Evolutionary conservation across 805 yeast genomes (phyloP), one percentile per base, ranked within the genome.

Genomic region (Brettanomyces custersianus): DNA sequence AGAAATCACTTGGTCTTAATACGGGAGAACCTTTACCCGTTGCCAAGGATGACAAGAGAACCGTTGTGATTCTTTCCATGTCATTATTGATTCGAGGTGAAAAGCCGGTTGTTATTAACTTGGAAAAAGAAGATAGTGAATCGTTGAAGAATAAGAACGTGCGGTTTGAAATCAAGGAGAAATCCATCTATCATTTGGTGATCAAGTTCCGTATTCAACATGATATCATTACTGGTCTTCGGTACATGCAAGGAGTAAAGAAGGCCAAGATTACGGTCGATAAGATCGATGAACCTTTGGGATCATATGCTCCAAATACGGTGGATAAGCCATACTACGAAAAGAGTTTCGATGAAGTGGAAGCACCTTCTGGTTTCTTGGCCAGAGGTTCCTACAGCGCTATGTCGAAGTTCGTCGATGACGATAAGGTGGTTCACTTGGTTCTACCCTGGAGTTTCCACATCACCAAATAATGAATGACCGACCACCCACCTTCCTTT

Each of bases 221-320:
- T 51, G 62, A 57, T 31, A 84, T 88, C 45, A 78, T 88, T 48
- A 87, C 96, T 2, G 96, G 96, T 1, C 71, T 88, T 54, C 78
- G 80, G 54, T 88, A 87, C 57, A 70, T 84, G 45, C 95, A 85
- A 58, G 75, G 74, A 15, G 80, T 86, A 44, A 86, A 85, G 59
- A 83, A 87, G 55, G 77, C 88, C 2, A 95, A 95, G 23, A 82
- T 88, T 43, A 73, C 88, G 19, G 85, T 88, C 28, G 95, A 85
- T 54, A 84, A 80, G 54, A 62, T 78, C 29, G 94, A 84, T 45
- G 94, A 86, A 57, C 92, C 88, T 31, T 70, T 86, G 54, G 96
- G 96, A 4, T 79, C 92, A 4, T 88, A 79, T 57, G 88, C 95
- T 8, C 96, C 96, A 47, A 83, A 75, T 56, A 86, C 96, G 4